Evolutionary conservation across 139 green algal genomes (phyloP).

Genomic region (Bryopsis sp.): DNA sequence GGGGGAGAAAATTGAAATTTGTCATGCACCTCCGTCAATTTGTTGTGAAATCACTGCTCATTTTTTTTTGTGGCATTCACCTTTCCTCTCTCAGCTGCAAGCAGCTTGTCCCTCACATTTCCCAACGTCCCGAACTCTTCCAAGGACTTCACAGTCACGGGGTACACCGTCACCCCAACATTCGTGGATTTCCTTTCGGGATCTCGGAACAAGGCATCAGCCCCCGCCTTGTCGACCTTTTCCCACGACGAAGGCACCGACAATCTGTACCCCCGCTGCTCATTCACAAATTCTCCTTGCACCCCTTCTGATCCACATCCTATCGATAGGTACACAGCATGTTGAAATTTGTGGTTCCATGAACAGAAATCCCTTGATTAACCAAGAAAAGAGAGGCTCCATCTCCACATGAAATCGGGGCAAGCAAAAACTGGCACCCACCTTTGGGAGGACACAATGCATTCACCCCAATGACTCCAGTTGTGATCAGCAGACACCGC

Average conservation of each 20-base stretch:
- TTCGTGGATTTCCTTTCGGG: slow-evolving; percentile 29
- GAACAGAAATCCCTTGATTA: slow-evolving; percentile 7
- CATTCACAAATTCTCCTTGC: neutral
- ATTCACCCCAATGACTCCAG: no score
- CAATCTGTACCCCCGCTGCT: neutral
- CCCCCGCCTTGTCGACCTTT: slow-evolving; percentile 26
- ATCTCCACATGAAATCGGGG: no score
- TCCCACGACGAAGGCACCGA: neutral
- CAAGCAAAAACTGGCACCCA: no score
- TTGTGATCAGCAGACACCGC: no score
- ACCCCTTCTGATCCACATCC: no score
- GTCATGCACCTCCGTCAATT: neutral
- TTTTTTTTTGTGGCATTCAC: neutral
- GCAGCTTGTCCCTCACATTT: slow-evolving; percentile 30
- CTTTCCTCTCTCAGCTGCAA: slow-evolving; percentile 24
- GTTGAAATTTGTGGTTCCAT: no score
- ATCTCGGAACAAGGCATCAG: slow-evolving; percentile 43
- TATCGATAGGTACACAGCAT: no score
- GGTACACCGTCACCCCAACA: slow-evolving; percentile 43
- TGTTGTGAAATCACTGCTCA: neutral
- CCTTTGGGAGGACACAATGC: no score
- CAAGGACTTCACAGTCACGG: slow-evolving; percentile 31
- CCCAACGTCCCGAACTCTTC: slow-evolving; percentile 39
- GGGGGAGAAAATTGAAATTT: neutral
- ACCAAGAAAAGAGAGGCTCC: no score